phyloP scores from a whole-genome alignment of 176 grass and related monocot species.

The Oryza glaberrima region DNA sequence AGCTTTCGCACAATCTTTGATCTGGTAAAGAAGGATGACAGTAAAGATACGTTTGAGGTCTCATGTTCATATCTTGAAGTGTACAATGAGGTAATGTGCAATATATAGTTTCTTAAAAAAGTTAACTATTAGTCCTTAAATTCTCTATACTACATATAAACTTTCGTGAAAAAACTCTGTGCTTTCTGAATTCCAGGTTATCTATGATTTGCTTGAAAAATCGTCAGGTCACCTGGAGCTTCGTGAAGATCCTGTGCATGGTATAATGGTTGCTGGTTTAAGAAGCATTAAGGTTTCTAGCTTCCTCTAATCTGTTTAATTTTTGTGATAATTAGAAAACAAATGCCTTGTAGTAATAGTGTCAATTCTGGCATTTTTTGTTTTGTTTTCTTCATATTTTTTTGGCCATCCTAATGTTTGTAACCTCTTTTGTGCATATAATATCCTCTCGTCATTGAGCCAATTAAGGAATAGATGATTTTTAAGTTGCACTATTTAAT shows the following conservation, averaged over 20 bases:
- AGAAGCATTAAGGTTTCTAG: slow-evolving; percentile 91
- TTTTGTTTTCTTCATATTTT: slow-evolving; percentile 7
- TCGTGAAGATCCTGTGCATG: slow-evolving; percentile 95
- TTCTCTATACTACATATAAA: slow-evolving; percentile 23
- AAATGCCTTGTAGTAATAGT: background rate
- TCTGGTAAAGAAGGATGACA: slow-evolving; percentile 80
- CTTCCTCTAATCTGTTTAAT: slow-evolving; percentile 27
- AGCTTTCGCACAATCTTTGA: slow-evolving; percentile 98
- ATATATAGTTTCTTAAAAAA: slow-evolving; percentile 4
- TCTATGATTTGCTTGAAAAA: slow-evolving; percentile 99
- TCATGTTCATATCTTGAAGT: slow-evolving; percentile 99
- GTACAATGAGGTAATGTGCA: slow-evolving; percentile 83
- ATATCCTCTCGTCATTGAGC: slow-evolving; percentile 11
- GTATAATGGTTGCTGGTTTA: slow-evolving; percentile 97
- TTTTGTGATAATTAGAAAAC: slow-evolving; percentile 8
- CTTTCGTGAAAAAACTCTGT: slow-evolving; percentile 28
- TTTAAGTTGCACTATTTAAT: slow-evolving; percentile 18
- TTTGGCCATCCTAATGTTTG: background rate
- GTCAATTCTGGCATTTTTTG: background rate
- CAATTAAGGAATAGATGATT: background rate
- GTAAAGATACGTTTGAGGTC: slow-evolving; percentile 85
- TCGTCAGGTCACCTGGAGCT: slow-evolving; percentile 95
- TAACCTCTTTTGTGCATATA: background rate
- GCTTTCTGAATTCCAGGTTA: slow-evolving; percentile 73
- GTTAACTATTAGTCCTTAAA: slow-evolving; percentile 7